A percentile compares a stretch with the other conserved stretches of the same genome.
Conservation (phyloP, 1,284 basidiomycete species). For the Puccinia triticina region DNA sequence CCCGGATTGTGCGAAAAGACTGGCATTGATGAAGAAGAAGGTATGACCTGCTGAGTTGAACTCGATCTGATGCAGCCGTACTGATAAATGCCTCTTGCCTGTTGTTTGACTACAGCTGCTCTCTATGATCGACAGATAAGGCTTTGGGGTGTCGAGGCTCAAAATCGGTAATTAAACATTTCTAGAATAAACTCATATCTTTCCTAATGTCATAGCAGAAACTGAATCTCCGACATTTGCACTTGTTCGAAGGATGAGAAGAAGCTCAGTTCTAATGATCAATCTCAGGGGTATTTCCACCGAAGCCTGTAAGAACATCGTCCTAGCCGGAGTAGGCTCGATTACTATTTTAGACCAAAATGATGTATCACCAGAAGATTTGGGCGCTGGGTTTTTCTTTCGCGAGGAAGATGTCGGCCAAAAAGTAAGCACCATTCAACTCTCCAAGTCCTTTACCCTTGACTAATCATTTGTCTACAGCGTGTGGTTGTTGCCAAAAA, state of each 20-base stretch:
- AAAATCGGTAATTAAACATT: slow-evolving; percentile 36
- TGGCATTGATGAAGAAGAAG: slow-evolving; percentile 51
- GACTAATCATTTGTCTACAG: slow-evolving; percentile 63
- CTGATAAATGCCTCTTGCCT: neutral
- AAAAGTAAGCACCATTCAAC: slow-evolving; percentile 12
- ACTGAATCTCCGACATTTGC: neutral
- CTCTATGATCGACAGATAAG: slow-evolving; percentile 50
- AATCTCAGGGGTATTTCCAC: slow-evolving; percentile 82
- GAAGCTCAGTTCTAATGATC: slow-evolving; percentile 69
- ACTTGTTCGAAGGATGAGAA: slow-evolving; percentile 28
- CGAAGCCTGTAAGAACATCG: slow-evolving; percentile 91
- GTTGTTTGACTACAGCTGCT: slow-evolving; percentile 18
- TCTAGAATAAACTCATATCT: neutral
- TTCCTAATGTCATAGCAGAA: neutral
- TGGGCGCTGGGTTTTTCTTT: slow-evolving; percentile 91
- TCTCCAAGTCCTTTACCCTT: neutral
- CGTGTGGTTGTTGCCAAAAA: slow-evolving; percentile 78
- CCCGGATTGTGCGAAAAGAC: slow-evolving; percentile 12
- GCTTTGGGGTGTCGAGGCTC: slow-evolving; percentile 49
- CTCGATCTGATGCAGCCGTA: neutral
- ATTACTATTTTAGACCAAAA: slow-evolving; percentile 66
- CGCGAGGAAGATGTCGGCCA: slow-evolving; percentile 83
- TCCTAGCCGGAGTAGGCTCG: slow-evolving; percentile 66
- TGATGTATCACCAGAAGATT: slow-evolving; percentile 69
- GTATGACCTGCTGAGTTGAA: neutral